These are phyloP conservation scores for Fusarium piperis DNA, from an alignment of 2,329 filamentous ascomycete species.

Conservation along the genomic window DNA sequence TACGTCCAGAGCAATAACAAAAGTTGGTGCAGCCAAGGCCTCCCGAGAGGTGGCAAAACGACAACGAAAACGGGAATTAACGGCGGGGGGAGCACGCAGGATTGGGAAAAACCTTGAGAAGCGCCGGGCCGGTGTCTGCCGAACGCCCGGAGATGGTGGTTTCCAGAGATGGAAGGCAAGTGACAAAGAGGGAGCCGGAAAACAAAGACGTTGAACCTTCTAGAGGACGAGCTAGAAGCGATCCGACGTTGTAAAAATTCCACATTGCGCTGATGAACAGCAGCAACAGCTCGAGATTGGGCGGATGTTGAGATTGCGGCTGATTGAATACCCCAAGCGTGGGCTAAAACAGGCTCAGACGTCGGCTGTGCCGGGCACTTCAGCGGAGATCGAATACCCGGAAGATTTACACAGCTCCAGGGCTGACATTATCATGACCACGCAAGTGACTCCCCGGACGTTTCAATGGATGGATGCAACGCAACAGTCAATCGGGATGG, in stretches of 20 bases:
- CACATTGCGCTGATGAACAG: not conserved
- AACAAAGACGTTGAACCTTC: constrained; percentile 8
- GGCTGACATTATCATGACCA: not conserved
- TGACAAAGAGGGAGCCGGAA: not conserved
- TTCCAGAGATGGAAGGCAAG: constrained; percentile 6
- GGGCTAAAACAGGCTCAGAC: not conserved
- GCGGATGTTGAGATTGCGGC: constrained; percentile 8
- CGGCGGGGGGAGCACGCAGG: constrained; percentile 4
- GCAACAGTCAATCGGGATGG: constrained; percentile 15
- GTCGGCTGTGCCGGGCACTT: constrained; percentile 4
- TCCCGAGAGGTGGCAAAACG: constrained; percentile 28
- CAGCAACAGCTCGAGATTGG: not conserved
- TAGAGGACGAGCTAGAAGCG: not conserved
- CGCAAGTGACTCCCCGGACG: constrained; percentile 16
- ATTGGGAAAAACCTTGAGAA: constrained; percentile 2
- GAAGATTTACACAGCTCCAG: constrained; percentile 15
- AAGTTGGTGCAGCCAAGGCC: constrained; percentile 19
- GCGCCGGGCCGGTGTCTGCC: constrained; percentile 27
- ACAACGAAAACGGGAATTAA: constrained; percentile 26
- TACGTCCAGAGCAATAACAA: constrained; percentile 20
- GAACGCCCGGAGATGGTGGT: constrained; percentile 19
- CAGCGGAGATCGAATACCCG: not conserved
- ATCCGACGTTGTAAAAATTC: not conserved
- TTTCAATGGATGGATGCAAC: constrained; percentile 23
- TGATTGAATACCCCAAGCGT: not conserved